phyloP scores from a whole-genome alignment of 345 rosid genomes.

The Streptanthus diversifolius region DNA sequence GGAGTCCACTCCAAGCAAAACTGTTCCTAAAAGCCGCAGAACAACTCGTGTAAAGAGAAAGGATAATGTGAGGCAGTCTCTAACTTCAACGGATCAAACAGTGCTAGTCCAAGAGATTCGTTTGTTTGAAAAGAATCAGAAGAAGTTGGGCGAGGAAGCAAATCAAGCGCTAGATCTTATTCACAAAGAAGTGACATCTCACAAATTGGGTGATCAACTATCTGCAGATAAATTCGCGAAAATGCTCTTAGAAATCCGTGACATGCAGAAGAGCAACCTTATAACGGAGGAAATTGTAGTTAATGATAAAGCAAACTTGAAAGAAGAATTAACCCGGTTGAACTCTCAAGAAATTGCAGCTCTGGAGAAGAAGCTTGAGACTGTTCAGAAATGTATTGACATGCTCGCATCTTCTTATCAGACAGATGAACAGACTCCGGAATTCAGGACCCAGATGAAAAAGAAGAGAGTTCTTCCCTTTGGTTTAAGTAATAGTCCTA shows the following conservation, averaged over 20 bases:
- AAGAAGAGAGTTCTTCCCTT: conserved; percentile 78
- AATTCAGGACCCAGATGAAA: conserved; percentile 52
- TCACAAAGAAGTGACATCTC: conserved; percentile 86
- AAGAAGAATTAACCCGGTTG: conserved; percentile 75
- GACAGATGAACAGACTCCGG: conserved; percentile 44
- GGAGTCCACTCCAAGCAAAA: conserved; percentile 36
- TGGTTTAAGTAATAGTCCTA: conserved; percentile 63
- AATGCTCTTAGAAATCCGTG: conserved; percentile 78
- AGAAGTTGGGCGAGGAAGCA: conserved; percentile 88
- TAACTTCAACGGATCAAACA: conserved; percentile 68
- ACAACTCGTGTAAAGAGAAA: conserved; percentile 45
- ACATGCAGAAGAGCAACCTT: conserved; percentile 59
- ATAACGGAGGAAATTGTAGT: conserved; percentile 51
- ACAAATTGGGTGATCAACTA: conserved; percentile 72
- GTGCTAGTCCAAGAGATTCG: conserved; percentile 78
- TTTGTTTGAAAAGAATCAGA: conserved; percentile 76
- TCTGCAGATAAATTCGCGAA: conserved; percentile 73
- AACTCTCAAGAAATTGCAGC: conserved; percentile 73
- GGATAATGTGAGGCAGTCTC: conserved; percentile 54
- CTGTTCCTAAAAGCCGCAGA: conserved; percentile 40
- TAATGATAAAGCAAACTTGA: conserved; percentile 56
- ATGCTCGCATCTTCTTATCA: conserved; percentile 62
- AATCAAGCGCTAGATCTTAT: conserved; percentile 85
- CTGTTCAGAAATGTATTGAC: conserved; percentile 82
- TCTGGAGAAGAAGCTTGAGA: conserved; percentile 82